Evolutionary conservation across 2,329 filamentous ascomycete species (phyloP).

Genomic region (Penicillium sp.): DNA sequence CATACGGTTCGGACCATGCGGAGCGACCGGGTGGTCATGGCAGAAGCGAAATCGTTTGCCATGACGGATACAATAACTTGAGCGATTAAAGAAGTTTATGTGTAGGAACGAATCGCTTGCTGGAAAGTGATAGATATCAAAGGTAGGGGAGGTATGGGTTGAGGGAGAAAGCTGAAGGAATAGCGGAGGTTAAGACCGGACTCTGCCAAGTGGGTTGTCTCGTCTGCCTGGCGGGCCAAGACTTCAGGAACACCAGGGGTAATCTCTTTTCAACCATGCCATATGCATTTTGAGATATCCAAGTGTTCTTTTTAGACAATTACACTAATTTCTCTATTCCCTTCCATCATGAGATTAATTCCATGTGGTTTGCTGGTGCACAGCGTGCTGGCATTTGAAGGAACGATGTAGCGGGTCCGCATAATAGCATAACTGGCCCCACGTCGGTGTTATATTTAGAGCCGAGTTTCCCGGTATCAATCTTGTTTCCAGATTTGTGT

Average conservation of each 20-base stretch:
- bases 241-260: constrained; percentile 1
- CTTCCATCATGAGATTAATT: too few species aligned
- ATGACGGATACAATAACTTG: constrained; percentile 20
- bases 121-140: background rate
- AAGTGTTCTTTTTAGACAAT: too few species aligned
- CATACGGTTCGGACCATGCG: constrained; percentile 81
- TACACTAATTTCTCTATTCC: too few species aligned
- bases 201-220: constrained; percentile 7
- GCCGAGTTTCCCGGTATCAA: too few species aligned
- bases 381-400: too few species aligned
- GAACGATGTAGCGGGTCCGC: too few species aligned
- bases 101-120: background rate
- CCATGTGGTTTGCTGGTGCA: too few species aligned
- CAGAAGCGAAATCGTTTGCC: constrained; percentile 44
- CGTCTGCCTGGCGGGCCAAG: constrained; percentile 10
- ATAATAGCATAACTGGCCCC: too few species aligned
- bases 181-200: constrained; percentile 1
- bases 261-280: background rate
- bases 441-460: too few species aligned
- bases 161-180: background rate
- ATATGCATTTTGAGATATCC: background rate
- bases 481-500: too few species aligned
- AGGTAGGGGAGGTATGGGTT: constrained; percentile 3
- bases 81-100: too few species aligned
- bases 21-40: constrained; percentile 78